A percentile compares a stretch with the other conserved stretches of the same genome.
These are phyloP conservation scores for Triglochin maritima DNA, from an alignment of 106 monocot genomes.

Conservation along the genomic window DNA sequence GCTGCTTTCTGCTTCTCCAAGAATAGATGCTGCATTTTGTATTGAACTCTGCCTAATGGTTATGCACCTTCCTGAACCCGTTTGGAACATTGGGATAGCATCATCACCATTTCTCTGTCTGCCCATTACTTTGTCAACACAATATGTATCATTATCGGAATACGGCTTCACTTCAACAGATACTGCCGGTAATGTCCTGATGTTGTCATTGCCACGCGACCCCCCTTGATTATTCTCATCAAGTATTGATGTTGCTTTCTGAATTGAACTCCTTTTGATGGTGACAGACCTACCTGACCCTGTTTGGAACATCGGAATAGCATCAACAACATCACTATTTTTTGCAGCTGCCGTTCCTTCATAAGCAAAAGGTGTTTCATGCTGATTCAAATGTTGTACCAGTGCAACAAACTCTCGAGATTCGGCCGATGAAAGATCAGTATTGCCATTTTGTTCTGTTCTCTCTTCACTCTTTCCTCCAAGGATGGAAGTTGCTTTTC, in stretches of 20 bases:
- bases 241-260: conserved; percentile 49
- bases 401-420: background rate
- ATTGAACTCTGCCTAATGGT: conserved; percentile 19
- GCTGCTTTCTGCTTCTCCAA: conserved; percentile 4
- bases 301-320: conserved; percentile 39
- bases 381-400: background rate
- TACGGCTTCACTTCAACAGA: no score
- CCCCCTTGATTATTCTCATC: background rate
- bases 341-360: background rate
- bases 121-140: no score
- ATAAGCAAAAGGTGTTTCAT: background rate
- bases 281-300: conserved; percentile 43
- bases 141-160: no score
- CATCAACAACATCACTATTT: conserved; percentile 1
- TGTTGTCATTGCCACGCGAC: no score
- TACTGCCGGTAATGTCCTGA: no score
- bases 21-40: conserved; percentile 17
- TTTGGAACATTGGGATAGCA: conserved; percentile 29
- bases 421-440: background rate
- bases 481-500: conserved; percentile 35
- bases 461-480: background rate
- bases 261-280: conserved; percentile 43
- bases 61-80: conserved; percentile 36
- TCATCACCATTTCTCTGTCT: conserved; percentile 6
- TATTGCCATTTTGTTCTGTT: background rate